Evolutionary conservation across 176 grass and related monocot species (phyloP), one percentile per base, ranked within the genome.

Genomic region (Cenchrus americanus): DNA sequence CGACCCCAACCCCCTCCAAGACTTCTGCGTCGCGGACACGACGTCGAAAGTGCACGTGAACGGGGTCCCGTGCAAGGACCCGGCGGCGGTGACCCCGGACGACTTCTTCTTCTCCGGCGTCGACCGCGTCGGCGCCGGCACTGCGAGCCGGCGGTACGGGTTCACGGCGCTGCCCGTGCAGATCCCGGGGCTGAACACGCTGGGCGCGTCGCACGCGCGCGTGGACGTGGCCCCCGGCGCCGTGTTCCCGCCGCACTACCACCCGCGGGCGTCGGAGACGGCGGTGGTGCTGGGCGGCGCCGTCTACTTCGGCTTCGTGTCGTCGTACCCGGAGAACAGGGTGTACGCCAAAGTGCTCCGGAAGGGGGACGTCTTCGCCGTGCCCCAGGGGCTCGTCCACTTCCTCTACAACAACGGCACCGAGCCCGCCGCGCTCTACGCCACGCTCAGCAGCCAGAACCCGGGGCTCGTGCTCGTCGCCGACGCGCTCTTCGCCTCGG

Each of bases 251-350:
- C 41, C 81, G 67, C 91, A 93, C 66, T 78, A 77, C 84, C 91
- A 93, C 66, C 91, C 88, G 6, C 79, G 91, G 82, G 91, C 91
- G 6, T 60, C 88, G 14, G 91, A 93, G 82, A 87, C 83, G 34
- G 79, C 74, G 5, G 53, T 87, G 11, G 81, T 93, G 58, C 75
- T 93, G 12, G 83, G 66, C 46, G 91, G 91, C 69, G 6, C 75
- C 70, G 64, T 93, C 84, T 90, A 90, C 68, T 86, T 93, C 78
- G 87, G 91, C 66, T 93, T 93, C 78, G 19, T 93, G 12, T 82
- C 91, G 22, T 81, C 91, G 26, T 86, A 86, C 70, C 87, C 88
- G 61, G 83, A 90, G 14, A 84, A 80, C 85, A 85, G 59, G 64
- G 26, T 93, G 21, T 65, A 82, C 62, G 79, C 76, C 32, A 93